These are phyloP conservation scores for Pleoardoris graminearum DNA, from an alignment of 2,329 filamentous ascomycete species.

Conservation along the genomic window DNA sequence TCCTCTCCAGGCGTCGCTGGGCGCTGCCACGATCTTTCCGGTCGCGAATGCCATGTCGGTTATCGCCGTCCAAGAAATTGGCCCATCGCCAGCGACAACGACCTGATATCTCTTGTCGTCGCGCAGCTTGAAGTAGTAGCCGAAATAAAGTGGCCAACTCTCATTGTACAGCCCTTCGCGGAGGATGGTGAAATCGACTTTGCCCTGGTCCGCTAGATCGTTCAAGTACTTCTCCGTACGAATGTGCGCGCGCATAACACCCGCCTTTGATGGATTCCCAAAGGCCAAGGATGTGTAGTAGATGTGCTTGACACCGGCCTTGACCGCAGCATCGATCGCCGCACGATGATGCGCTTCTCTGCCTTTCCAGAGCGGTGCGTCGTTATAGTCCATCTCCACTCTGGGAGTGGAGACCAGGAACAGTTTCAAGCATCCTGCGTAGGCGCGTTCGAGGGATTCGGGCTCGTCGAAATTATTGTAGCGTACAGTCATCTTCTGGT, in stretches of 20 bases:
- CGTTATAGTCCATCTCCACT: constrained; percentile 50
- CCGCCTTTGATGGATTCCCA: constrained; percentile 44
- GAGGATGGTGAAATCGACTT: constrained; percentile 43
- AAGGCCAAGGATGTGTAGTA: constrained; percentile 54
- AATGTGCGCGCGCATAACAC: constrained; percentile 54
- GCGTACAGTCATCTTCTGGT: constrained; percentile 42
- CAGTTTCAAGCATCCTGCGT: constrained; percentile 45
- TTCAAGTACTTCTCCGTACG: constrained; percentile 49
- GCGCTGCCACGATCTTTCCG: constrained; percentile 44
- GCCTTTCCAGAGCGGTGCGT: constrained; percentile 47
- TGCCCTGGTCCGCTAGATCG: constrained; percentile 26
- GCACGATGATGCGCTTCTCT: constrained; percentile 51
- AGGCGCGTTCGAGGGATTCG: constrained; percentile 39
- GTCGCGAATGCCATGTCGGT: constrained; percentile 50
- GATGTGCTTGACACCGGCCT: constrained; percentile 49
- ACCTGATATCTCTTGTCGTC: constrained; percentile 45
- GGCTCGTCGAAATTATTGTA: constrained; percentile 47
- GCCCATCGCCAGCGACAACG: constrained; percentile 48
- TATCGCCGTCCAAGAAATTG: constrained; percentile 51
- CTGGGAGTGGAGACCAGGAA: constrained; percentile 52
- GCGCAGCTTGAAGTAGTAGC: constrained; percentile 45
- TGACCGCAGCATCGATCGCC: constrained; percentile 48
- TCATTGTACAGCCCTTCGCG: constrained; percentile 53
- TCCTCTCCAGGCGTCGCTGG: constrained; percentile 36
- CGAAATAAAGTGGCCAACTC: constrained; percentile 54